Base-by-base conservation (phyloP, 139 green algal species). In the Closterium sp. region DNA sequence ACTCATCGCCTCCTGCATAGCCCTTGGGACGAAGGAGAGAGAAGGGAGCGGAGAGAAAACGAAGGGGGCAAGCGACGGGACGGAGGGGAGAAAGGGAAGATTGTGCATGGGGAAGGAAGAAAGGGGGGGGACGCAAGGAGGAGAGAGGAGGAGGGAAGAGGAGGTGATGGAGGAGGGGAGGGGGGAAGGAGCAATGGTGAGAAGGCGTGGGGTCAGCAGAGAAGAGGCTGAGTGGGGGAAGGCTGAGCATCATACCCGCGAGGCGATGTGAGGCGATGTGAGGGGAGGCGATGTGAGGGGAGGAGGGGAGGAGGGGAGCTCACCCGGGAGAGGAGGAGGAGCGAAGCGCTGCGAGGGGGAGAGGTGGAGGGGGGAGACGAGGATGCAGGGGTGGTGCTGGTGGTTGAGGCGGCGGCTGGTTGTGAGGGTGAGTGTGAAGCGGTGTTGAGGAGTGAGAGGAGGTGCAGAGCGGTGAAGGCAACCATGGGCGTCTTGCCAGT, bases 401-500 rank as follows among this genome's bases (percentile, higher is more conserved):
- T 69, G 43, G 43, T 16, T 69, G 43, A 69, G 3, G 12, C 3
- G 8, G 43, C 3, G 8, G 43, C 43, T 25, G 43, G 43, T 69
- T 69, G 43, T 69, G 43, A 69, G 43, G 43, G 12, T 0, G 10
- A 16, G 21, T 69, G 43, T 69, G 43, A 69, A 16, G 43, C 9
- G 12, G 43, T 69, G 43, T 69, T 69, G 10, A 69, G 43, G 43
- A 69, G 43, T 69, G 43, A 69, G 43, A 69, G 43, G 43, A 69
- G 43, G 43, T 69, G 43, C 43, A 69, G 43, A 69, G 43, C 43
- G 43, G 43, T 69, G 43, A 16, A 69, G 19, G 90, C 90, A n/a
- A 36, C 84, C 90, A 92, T 92, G 36, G 90, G 90, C 23, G 90
- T 92, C 43, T 92, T 92, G 7, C 90, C 90, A 4, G 19, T 92